These are phyloP conservation scores for Cordyceps fumosorosea DNA, from an alignment of 2,329 filamentous ascomycete species.

Conservation along the genomic window DNA sequence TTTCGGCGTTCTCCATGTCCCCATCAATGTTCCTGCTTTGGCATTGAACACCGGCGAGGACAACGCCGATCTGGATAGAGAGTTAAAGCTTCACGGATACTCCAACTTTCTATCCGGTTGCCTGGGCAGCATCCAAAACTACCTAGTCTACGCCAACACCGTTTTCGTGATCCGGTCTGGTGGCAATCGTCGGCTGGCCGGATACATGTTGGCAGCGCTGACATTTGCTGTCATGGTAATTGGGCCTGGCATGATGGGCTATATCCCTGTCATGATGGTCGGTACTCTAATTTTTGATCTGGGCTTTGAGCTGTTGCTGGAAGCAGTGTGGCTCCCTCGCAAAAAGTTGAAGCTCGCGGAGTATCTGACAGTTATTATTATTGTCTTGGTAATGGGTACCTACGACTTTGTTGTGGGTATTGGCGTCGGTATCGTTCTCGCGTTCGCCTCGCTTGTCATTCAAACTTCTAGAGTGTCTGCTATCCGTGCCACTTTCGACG, in stretches of 20 bases:
- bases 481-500: conserved; percentile 83
- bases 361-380: conserved; percentile 82
- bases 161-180: conserved; percentile 94
- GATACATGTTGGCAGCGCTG: conserved; percentile 71
- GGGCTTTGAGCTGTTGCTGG: conserved; percentile 83
- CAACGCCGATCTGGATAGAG: conserved; percentile 82
- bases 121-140: conserved; percentile 88
- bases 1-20: conserved; percentile 93
- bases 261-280: conserved; percentile 94
- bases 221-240: conserved; percentile 79
- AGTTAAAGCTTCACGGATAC: conserved; percentile 85
- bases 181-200: conserved; percentile 78
- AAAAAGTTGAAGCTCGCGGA: conserved; percentile 82
- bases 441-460: conserved; percentile 84
- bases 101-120: conserved; percentile 88
- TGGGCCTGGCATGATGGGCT: conserved; percentile 84
- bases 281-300: conserved; percentile 91
- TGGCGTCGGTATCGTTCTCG: conserved; percentile 81
- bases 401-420: conserved; percentile 97
- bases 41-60: conserved; percentile 89
- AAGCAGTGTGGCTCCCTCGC: conserved; percentile 82
- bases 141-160: conserved; percentile 95
- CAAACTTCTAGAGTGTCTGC: conserved; percentile 87
- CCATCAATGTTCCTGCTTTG: conserved; percentile 93
- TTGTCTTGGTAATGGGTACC: conserved; percentile 91